Conservation (phyloP, 129 eudicot genomes). For the Scalesia atractyloides region DNA sequence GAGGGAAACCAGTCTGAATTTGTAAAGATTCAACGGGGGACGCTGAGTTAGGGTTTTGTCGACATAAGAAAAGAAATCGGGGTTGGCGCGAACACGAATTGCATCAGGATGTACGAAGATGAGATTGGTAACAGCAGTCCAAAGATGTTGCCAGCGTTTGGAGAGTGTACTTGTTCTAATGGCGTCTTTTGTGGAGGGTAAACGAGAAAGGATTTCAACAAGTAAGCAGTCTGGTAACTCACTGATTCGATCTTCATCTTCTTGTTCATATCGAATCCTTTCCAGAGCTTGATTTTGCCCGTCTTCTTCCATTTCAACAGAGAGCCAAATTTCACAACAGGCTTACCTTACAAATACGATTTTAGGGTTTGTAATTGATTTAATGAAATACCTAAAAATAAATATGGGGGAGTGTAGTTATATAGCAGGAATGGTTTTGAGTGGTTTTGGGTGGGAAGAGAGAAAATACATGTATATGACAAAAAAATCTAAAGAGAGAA, state of each 20-base stretch:
- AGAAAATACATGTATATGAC: too few species aligned
- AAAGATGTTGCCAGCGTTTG: slow-evolving; percentile 23
- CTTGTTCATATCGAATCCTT: slow-evolving; percentile 9
- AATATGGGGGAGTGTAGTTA: too few species aligned
- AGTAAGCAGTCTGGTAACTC: slow-evolving; percentile 22
- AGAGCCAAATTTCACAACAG: too few species aligned
- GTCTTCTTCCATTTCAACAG: neutral
- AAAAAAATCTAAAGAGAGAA: too few species aligned
- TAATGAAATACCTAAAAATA: too few species aligned
- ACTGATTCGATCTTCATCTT: slow-evolving; percentile 28
- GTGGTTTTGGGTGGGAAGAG: too few species aligned
- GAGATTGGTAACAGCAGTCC: slow-evolving; percentile 18
- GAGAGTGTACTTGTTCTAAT: slow-evolving; percentile 27
- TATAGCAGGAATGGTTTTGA: too few species aligned
- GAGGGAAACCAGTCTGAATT: neutral
- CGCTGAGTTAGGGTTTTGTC: slow-evolving; percentile 36
- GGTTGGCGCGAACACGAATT: neutral
- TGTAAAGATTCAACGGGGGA: slow-evolving; percentile 13
- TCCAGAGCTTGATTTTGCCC: neutral
- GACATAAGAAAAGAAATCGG: slow-evolving; percentile 17
- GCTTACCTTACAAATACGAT: too few species aligned
- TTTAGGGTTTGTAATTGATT: too few species aligned
- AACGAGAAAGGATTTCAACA: slow-evolving; percentile 21
- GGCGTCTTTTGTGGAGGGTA: slow-evolving; percentile 26
- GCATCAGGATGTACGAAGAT: neutral